These are phyloP conservation scores for Pyrus communis DNA, from an alignment of 306 rosid species.

Conservation along the genomic window DNA sequence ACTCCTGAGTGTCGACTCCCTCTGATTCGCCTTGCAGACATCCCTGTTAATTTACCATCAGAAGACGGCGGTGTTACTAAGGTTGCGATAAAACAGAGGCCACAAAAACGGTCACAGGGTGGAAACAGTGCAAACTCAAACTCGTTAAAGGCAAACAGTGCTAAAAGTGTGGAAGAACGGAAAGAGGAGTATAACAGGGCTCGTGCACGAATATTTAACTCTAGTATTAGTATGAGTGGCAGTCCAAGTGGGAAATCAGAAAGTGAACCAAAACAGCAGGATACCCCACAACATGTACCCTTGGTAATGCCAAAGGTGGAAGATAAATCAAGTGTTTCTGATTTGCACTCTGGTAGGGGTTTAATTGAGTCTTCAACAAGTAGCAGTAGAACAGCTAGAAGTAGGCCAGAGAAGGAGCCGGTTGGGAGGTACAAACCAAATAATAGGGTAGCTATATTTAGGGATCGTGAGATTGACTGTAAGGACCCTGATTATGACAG, in stretches of 20 bases:
- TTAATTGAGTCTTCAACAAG: slow-evolving; percentile 48
- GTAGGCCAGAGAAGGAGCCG: slow-evolving; percentile 76
- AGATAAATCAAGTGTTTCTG: slow-evolving; percentile 46
- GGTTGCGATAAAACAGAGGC: slow-evolving; percentile 95
- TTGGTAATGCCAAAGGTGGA: slow-evolving; percentile 52
- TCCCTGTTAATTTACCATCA: slow-evolving; percentile 61
- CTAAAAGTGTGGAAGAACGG: slow-evolving; percentile 97
- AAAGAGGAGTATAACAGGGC: slow-evolving; percentile 96
- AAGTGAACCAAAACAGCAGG: slow-evolving; percentile 52
- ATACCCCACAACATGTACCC: slow-evolving; percentile 44
- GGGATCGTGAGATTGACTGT: slow-evolving; percentile 87
- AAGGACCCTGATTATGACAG: slow-evolving; percentile 96
- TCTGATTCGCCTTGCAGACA: slow-evolving; percentile 77
- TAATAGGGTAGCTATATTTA: slow-evolving; percentile 87
- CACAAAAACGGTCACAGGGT: slow-evolving; percentile 53
- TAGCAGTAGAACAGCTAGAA: slow-evolving; percentile 66
- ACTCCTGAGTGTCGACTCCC: slow-evolving; percentile 74
- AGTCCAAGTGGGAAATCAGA: slow-evolving; percentile 53
- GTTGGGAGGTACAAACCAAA: slow-evolving; percentile 65
- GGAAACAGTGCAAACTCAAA: slow-evolving; percentile 34
- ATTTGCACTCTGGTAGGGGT: slow-evolving; percentile 50
- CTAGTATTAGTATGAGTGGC: slow-evolving; percentile 31
- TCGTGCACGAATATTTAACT: slow-evolving; percentile 91
- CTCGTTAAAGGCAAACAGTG: slow-evolving; percentile 36
- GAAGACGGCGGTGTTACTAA: slow-evolving; percentile 53